Base-by-base conservation (phyloP, 169 alveolate species). In the Eimeria praecox region DNA sequence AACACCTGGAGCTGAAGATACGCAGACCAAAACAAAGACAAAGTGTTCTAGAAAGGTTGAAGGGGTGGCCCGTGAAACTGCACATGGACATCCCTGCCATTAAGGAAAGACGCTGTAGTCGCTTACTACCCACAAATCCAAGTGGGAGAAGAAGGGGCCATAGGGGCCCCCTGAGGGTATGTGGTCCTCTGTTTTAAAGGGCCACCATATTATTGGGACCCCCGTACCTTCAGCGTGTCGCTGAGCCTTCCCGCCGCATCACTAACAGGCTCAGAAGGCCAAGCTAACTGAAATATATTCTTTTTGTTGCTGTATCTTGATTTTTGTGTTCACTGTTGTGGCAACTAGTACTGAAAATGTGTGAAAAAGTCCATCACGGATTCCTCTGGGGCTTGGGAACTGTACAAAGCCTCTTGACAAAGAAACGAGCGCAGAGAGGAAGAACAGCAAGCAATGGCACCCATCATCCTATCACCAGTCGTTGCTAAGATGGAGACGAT, bases 401-500 rank as follows among this genome's bases (percentile, higher is more conserved):
- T 59, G 5, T 1, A 20, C 69, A 59, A 59, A 22, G 69, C 69
- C 69, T 59, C 69, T 0, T 9, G 30, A 20, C 69, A 22, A 59
- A 20, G 69, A 59, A 59, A 59, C 69, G 22, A 4, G 0, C 8
- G 69, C 69, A 1, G 30, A 59, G 69, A 5, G 56, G 56, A 49
- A 49, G 12, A 12, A 49, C 12, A 49, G 56, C 56, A 5, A 5
- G 18, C 62, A 52, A 52, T 12, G 18, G 62, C 9, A 52, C 62
- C 24, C 9, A 52, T 52, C 62, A 52, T 20, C 9, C 18, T 52
- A 1, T 59, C 69, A 92, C 95, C 95, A 92, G 83, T 92, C 95
- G 38, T 56, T 92, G 4, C 86, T 24, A 38, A 64, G 83, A 18
- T 71, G 88, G 14, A 92, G 92, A 2, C 85, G 87, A 27, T 85